Evolutionary conservation across 2,329 filamentous ascomycete genomes (phyloP).

Genomic region (Talaromyces sp.): DNA sequence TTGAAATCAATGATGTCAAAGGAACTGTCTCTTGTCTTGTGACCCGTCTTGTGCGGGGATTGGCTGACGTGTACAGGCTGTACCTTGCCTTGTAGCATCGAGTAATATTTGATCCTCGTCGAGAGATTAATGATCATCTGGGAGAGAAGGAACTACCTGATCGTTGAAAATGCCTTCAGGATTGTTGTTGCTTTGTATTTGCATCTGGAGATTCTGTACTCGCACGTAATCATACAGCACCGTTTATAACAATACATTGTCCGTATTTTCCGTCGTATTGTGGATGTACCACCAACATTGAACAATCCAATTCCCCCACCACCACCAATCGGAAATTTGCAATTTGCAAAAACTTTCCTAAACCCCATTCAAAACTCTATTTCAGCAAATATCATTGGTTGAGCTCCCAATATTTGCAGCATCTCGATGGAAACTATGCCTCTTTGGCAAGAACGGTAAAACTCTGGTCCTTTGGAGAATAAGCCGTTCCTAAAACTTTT

Average conservation of each 20-base stretch:
- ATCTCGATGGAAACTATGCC: not conserved
- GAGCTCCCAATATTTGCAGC: not conserved
- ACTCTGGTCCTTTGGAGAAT: not conserved
- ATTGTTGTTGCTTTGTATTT: not conserved
- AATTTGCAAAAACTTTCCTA: not conserved
- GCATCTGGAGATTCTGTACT: not conserved
- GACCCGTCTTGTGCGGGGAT: conserved; percentile 8
- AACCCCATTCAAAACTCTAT: not conserved
- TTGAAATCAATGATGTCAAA: not conserved
- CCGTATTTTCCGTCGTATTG: not conserved
- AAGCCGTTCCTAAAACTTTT: conserved; percentile 9
- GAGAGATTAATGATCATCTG: not conserved
- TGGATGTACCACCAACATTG: not conserved
- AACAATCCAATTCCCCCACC: not conserved
- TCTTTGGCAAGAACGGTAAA: not conserved
- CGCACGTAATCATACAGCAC: not conserved
- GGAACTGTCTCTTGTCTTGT: not conserved
- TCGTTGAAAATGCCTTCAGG: not conserved
- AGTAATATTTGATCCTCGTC: not conserved
- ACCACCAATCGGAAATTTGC: conserved; percentile 12
- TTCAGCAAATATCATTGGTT: not conserved
- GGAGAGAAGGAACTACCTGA: not conserved
- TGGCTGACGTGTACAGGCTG: not conserved
- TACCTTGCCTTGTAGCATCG: not conserved
- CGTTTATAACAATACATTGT: conserved; percentile 4